phyloP scores from a whole-genome alignment of 2,329 filamentous ascomycete genomes.

The Hymenoscyphus fructigenus region DNA sequence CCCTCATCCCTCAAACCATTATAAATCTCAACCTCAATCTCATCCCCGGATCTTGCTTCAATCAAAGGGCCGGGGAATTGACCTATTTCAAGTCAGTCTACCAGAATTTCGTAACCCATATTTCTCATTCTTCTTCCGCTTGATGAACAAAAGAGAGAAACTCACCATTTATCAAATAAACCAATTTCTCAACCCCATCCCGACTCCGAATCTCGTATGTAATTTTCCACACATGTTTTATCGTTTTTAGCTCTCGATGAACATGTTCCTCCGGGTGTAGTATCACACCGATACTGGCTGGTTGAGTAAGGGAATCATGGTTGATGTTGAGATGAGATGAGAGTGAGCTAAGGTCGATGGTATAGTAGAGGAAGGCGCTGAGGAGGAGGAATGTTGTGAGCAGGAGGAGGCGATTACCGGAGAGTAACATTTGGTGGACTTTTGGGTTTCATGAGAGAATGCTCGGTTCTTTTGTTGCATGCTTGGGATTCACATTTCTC shows the following conservation, averaged over 20 bases:
- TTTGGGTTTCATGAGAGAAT: background rate
- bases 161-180: slow-evolving; percentile 50
- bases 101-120: too few species aligned
- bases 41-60: slow-evolving; percentile 45
- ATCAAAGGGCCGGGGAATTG: slow-evolving; percentile 42
- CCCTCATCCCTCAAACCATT: slow-evolving; percentile 39
- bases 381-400: slow-evolving; percentile 7
- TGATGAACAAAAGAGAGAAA: too few species aligned
- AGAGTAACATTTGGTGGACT: slow-evolving; percentile 11
- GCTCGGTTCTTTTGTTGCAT: background rate
- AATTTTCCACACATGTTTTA: slow-evolving; percentile 42
- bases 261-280: slow-evolving; percentile 45
- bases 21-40: slow-evolving; percentile 40
- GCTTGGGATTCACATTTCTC: background rate
- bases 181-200: slow-evolving; percentile 48
- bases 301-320: background rate
- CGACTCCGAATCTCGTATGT: slow-evolving; percentile 39
- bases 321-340: background rate
- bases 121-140: too few species aligned
- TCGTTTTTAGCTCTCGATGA: slow-evolving; percentile 36
- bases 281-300: background rate
- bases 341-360: slow-evolving; percentile 1
- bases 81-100: slow-evolving; percentile 8
- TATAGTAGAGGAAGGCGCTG: slow-evolving; percentile 2
- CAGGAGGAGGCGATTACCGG: slow-evolving; percentile 6